A percentile compares a stretch with the other conserved stretches of the same genome.
These are phyloP conservation scores for Myxozyma mucilagina DNA, from an alignment of 805 yeast genomes.

Conservation along the genomic window DNA sequence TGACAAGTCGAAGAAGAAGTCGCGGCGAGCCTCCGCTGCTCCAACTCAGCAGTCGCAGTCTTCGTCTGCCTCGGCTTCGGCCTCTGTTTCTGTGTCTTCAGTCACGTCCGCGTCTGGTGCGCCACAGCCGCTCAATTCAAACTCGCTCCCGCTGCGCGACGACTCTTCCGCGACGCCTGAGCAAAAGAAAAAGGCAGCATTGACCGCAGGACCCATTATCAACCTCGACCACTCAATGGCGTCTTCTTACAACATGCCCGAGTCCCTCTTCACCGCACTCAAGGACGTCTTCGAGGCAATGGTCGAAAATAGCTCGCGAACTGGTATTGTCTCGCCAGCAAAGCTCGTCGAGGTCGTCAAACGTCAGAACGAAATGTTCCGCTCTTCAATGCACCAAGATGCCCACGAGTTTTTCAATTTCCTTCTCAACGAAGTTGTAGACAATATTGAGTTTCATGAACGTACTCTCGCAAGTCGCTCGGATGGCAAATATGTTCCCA, in stretches of 20 bases:
- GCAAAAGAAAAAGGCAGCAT: slow-evolving; percentile 46
- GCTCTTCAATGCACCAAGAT: slow-evolving; percentile 95
- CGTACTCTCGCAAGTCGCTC: slow-evolving; percentile 14
- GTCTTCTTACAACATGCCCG: slow-evolving; percentile 51
- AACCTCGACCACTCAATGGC: slow-evolving; percentile 73
- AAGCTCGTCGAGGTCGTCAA: slow-evolving; percentile 74
- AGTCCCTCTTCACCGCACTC: slow-evolving; percentile 61
- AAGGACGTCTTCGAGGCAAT: slow-evolving; percentile 86
- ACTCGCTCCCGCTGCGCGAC: slow-evolving; percentile 16
- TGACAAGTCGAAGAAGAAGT: slow-evolving; percentile 8
- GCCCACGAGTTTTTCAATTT: slow-evolving; percentile 96
- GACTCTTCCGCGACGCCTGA: slow-evolving; percentile 27
- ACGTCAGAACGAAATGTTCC: slow-evolving; percentile 78
- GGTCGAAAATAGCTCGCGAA: slow-evolving; percentile 64
- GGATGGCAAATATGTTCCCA: slow-evolving; percentile 15
- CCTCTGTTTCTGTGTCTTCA: background rate
- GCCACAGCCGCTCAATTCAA: background rate
- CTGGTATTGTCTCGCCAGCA: slow-evolving; percentile 84
- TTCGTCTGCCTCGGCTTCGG: background rate
- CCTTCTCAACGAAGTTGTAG: slow-evolving; percentile 70
- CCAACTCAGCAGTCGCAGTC: background rate
- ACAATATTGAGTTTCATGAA: slow-evolving; percentile 44
- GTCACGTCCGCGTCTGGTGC: background rate
- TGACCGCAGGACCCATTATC: slow-evolving; percentile 28
- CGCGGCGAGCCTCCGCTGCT: slow-evolving; percentile 13